A percentile compares a stretch with the other conserved stretches of the same genome.
These are phyloP conservation scores for Cucurbitaria berberidis DNA, from an alignment of 2,329 filamentous ascomycete genomes.

Conservation along the genomic window DNA sequence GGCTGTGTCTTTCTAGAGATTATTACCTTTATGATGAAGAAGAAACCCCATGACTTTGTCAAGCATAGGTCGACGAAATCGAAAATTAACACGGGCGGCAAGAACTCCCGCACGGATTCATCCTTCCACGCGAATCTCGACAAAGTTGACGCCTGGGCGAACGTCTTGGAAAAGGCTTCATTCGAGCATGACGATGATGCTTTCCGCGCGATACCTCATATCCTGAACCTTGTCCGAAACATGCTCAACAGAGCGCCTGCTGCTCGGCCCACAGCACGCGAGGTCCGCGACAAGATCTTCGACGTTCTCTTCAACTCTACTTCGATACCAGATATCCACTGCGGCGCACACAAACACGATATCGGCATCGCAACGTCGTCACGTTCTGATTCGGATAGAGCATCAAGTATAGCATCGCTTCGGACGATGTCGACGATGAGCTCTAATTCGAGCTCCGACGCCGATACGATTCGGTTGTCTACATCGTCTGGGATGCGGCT, in stretches of 20 bases:
- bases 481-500: conserved; percentile 29
- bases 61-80: conserved; percentile 71
- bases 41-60: conserved; percentile 68
- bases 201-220: conserved; percentile 50
- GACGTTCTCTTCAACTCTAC: conserved; percentile 41
- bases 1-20: conserved; percentile 76
- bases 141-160: conserved; percentile 73
- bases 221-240: conserved; percentile 49
- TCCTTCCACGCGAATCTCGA: conserved; percentile 75
- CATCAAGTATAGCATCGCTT: conserved; percentile 37
- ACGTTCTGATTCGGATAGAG: conserved; percentile 34
- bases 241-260: conserved; percentile 53
- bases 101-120: conserved; percentile 68
- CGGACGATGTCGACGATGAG: conserved; percentile 39
- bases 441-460: conserved; percentile 29
- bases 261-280: conserved; percentile 50
- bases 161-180: conserved; percentile 65
- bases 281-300: conserved; percentile 49
- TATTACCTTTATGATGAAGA: conserved; percentile 71
- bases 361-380: conserved; percentile 30
- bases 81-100: conserved; percentile 53
- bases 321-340: conserved; percentile 44
- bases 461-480: conserved; percentile 39
- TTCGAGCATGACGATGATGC: conserved; percentile 44
- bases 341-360: conserved; percentile 42